Conservation (phyloP, 176 grass and related monocot species). For the Rhynchospora breviuscula region DNA sequence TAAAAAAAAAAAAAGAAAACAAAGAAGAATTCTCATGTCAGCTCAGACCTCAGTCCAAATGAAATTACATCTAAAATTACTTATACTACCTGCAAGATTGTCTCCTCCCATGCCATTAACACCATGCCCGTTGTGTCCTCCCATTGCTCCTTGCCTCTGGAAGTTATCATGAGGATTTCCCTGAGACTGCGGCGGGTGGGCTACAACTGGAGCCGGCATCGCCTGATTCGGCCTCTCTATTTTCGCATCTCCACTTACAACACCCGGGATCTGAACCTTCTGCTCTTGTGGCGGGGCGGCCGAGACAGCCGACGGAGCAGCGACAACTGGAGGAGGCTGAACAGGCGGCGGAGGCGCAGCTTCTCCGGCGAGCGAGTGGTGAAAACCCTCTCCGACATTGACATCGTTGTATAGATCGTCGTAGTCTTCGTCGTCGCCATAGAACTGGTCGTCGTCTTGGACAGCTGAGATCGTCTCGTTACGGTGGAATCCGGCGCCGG, state of each 20-base stretch:
- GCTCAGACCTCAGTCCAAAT: not conserved
- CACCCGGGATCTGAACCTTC: slow-evolving; percentile 50
- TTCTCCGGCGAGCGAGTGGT: slow-evolving; percentile 30
- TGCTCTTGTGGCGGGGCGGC: slow-evolving; percentile 33
- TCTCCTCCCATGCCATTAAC: slow-evolving; percentile 33
- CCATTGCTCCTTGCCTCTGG: slow-evolving; percentile 47
- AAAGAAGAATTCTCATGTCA: not conserved
- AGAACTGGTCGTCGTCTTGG: slow-evolving; percentile 75
- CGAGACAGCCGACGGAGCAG: slow-evolving; percentile 14
- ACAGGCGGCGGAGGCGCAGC: not conserved
- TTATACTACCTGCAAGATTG: slow-evolving; percentile 22
- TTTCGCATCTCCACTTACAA: slow-evolving; percentile 30
- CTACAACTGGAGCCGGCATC: slow-evolving; percentile 3
- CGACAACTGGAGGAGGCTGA: slow-evolving; percentile 8
- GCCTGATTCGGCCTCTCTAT: slow-evolving; percentile 39
- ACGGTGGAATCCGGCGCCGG: slow-evolving; percentile 42
- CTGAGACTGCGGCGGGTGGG: slow-evolving; percentile 24
- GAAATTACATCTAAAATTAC: not conserved
- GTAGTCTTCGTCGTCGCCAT: slow-evolving; percentile 84
- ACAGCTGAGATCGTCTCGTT: slow-evolving; percentile 68
- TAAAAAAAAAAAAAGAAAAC: not conserved
- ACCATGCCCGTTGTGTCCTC: slow-evolving; percentile 29
- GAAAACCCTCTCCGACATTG: slow-evolving; percentile 75
- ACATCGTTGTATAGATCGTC: slow-evolving; percentile 88
- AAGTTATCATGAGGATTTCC: slow-evolving; percentile 53